phyloP scores from a whole-genome alignment of 2,329 filamentous ascomycete species.

The Sporothrix euskadiensis region DNA sequence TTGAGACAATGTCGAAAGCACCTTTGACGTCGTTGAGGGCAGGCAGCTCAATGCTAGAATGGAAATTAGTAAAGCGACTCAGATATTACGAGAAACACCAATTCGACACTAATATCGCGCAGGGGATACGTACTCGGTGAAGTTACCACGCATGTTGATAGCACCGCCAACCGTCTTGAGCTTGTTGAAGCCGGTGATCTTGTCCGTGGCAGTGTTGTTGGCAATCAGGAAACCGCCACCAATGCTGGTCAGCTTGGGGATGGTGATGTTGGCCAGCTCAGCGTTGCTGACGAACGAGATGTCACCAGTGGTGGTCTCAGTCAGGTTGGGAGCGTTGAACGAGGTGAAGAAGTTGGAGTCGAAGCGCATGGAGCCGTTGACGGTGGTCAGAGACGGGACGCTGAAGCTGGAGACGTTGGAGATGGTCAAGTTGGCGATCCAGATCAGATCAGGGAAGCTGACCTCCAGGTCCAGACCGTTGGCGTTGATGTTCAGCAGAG shows the following conservation, averaged over 20 bases:
- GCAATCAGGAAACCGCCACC: constrained; percentile 80
- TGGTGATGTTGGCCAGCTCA: constrained; percentile 69
- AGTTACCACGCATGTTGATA: constrained; percentile 81
- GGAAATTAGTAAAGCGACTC: constrained; percentile 19
- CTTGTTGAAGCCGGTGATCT: constrained; percentile 66
- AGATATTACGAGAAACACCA: background rate
- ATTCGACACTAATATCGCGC: no score
- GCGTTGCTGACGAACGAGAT: constrained; percentile 65
- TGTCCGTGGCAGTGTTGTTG: constrained; percentile 78
- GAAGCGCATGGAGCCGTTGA: constrained; percentile 81
- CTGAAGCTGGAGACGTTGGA: constrained; percentile 74
- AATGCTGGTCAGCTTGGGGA: constrained; percentile 67
- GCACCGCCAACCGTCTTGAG: constrained; percentile 74
- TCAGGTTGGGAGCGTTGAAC: constrained; percentile 70
- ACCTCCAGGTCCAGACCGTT: constrained; percentile 74
- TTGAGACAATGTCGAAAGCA: constrained; percentile 68
- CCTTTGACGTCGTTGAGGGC: constrained; percentile 67
- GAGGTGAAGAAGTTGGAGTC: constrained; percentile 71
- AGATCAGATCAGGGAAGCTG: constrained; percentile 74
- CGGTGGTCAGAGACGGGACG: constrained; percentile 68
- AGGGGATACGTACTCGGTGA: constrained; percentile 66
- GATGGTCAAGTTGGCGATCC: constrained; percentile 79
- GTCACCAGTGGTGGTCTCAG: constrained; percentile 59
- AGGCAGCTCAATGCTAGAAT: constrained; percentile 67
- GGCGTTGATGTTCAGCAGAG: constrained; percentile 70